Evolutionary conservation across 2,329 filamentous ascomycete genomes (phyloP).

Genomic region (Fusarium nelsonii): DNA sequence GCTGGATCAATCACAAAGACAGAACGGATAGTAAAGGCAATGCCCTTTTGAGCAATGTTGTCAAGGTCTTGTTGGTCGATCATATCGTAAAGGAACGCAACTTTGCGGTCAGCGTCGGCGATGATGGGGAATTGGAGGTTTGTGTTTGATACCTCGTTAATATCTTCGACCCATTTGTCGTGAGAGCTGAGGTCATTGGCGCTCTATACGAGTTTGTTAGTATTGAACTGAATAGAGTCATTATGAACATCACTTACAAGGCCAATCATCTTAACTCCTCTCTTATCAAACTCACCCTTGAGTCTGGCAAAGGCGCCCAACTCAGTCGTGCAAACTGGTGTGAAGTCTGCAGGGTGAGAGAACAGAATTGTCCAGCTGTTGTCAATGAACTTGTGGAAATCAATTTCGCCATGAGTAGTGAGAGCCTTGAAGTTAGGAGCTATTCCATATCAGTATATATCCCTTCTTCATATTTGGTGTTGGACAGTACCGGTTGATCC

Average conservation of each 20-base stretch:
- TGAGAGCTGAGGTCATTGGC: conserved; percentile 18
- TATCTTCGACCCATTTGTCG: conserved; percentile 22
- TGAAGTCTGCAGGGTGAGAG: conserved; percentile 7
- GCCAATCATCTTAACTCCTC: conserved; percentile 14
- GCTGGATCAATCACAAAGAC: conserved; percentile 94
- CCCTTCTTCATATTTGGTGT: too few species aligned
- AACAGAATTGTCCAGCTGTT: conserved; percentile 11
- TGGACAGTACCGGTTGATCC: not conserved
- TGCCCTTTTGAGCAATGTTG: conserved; percentile 82
- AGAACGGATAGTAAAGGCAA: conserved; percentile 91
- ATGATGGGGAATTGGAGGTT: conserved; percentile 25
- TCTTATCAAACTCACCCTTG: not conserved
- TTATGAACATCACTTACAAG: not conserved
- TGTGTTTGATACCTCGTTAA: conserved; percentile 21
- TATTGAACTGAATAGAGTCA: not conserved
- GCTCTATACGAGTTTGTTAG: not conserved
- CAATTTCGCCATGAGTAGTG: conserved; percentile 3
- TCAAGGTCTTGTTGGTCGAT: conserved; percentile 82
- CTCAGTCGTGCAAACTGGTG: conserved; percentile 8
- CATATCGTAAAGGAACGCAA: conserved; percentile 43
- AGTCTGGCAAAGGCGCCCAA: not conserved
- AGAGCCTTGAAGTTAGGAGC: conserved; percentile 7
- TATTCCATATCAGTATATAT: accelerated
- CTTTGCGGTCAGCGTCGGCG: conserved; percentile 21
- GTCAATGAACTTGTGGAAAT: conserved; percentile 15